Evolutionary conservation across 2,329 filamentous ascomycete species (phyloP), one percentile per base, ranked within the genome.

Genomic region (Penicillium sp.): DNA sequence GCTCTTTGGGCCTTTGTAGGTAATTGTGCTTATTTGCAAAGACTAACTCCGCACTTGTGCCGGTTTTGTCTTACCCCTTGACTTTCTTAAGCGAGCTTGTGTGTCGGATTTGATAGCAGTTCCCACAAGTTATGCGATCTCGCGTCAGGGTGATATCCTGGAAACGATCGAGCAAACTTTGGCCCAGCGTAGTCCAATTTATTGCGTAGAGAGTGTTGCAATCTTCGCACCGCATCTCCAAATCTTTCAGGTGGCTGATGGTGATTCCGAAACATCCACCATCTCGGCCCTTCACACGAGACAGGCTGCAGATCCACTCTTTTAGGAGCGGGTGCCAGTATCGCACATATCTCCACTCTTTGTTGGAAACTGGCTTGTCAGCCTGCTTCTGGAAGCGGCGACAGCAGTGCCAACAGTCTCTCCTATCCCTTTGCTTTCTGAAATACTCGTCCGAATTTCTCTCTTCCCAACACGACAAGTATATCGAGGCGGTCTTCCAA

Each of bases 361-460:
- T 23, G 40, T 23, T 8, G 0, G 6, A 21, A 23, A 15, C 2
- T 5, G 12, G 19, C 1, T 23, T 41, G 12, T 1, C 0, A 0
- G 13, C 1, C 3, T 2, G 10, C 12, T 41, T 23, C 19, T 4
- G 1, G 13, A 15, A 41, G 3, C 6, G 19, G 13, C 12, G 19
- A 19, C 13, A 5, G 2, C 19, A 41, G 15, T 41, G 12, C 40
- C 40, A 41, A 6, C 40, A 21, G 19, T 13, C 38, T 2, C 5
- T 21, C n/a, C 38, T 19, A 4, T 21, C 38, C 38, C 38, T 40
- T 1, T 10, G 9, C 37, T 6, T 21, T 3, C 5, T 12, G 4
- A 5, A 21, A 3, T 6, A 13, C 5, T 21, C 19, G 12, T 41
- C 40, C 19, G 40, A 15, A 2, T 23, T 41, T 0, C 12, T 23